phyloP scores from a whole-genome alignment of 305 asterid genomes.

The Solanum hybrid region DNA sequence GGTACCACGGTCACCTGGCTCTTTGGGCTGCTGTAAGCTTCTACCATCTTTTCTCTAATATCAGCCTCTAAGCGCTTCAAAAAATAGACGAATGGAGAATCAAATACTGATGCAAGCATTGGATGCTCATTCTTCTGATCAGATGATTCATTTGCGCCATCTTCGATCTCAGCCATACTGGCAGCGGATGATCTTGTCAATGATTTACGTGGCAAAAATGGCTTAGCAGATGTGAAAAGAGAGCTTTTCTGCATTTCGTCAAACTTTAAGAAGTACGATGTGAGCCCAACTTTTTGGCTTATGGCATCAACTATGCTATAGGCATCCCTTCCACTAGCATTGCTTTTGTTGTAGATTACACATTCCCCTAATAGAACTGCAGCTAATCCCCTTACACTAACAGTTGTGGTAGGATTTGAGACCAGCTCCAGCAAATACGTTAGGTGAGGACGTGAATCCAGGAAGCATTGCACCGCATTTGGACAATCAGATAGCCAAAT shows the following conservation, averaged over 20 bases:
- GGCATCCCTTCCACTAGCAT: constrained; percentile 48
- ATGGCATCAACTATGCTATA: constrained; percentile 64
- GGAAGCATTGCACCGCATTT: constrained; percentile 74
- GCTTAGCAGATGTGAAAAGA: constrained; percentile 62
- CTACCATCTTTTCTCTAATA: constrained; percentile 62
- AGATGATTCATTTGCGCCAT: constrained; percentile 48
- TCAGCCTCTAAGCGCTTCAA: constrained; percentile 56
- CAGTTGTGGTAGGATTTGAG: constrained; percentile 48
- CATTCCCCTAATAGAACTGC: constrained; percentile 77
- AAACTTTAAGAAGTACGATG: constrained; percentile 61
- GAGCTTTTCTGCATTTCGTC: constrained; percentile 76
- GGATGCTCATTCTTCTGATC: constrained; percentile 64
- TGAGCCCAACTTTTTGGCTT: constrained; percentile 76
- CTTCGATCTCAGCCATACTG: constrained; percentile 84
- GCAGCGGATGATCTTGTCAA: constrained; percentile 77
- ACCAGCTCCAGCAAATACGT: constrained; percentile 75
- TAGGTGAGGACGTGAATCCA: constrained; percentile 76
- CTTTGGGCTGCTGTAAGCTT: constrained; percentile 68
- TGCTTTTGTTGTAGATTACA: constrained; percentile 45
- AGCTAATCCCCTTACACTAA: constrained; percentile 61
- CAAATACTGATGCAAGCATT: constrained; percentile 57
- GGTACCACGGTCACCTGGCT: constrained; percentile 93
- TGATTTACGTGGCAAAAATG: constrained; percentile 45
- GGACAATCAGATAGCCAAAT: constrained; percentile 83
- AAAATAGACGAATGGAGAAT: constrained; percentile 59